Evolutionary conservation across 2,329 filamentous ascomycete genomes (phyloP), one percentile per base, ranked within the genome.

Genomic region (Cercospora zeae-maydis): DNA sequence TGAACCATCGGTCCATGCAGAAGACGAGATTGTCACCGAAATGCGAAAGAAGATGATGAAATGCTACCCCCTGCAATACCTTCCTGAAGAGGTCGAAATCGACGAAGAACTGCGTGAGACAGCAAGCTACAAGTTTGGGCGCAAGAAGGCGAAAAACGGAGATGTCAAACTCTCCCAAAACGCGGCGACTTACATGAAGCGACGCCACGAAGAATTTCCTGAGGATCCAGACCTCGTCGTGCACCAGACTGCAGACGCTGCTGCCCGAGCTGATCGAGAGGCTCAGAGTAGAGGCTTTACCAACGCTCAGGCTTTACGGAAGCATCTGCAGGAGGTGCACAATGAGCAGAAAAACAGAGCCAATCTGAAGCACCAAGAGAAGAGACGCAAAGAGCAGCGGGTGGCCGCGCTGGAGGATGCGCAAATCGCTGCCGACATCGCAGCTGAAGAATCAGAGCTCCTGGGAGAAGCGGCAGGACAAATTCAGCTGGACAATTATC

Each of bases 11-110:
- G 74, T 85, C 34, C 71, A 76, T 6, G 72, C 80, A 6, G 75
- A 76, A 11, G 78, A 81, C 51, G 75, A 77, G 2, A 64, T 77
- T n/a, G 78, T 86, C 14, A 77, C 77, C 54, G 73, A 78, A 2
- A 71, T 86, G 68, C 80, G 83, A 65, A 74, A 76, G 24, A 79
- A 80, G 47, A 83, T 86, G 59, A 79, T 83, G 8, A 74, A 79
- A 16, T 69, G 69, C 11, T 76, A 79, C 47, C 75, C 79, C 13
- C 71, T 71, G n/a, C 72, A 75, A 31, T 81, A 81, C 63, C 72
- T 83, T 11, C 81, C 82, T 0, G 71, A 75, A 1, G 76, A 76
- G 59, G 75, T 77, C 24, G 75, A 78, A 36, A 69, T 79, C 39
- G 72, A 77, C 45, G 74, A 74, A 3, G 71, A 70, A 24, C 56